These are phyloP conservation scores for Raphidocelis subcapitata DNA, from an alignment of 139 green algal species.

Conservation along the genomic window DNA sequence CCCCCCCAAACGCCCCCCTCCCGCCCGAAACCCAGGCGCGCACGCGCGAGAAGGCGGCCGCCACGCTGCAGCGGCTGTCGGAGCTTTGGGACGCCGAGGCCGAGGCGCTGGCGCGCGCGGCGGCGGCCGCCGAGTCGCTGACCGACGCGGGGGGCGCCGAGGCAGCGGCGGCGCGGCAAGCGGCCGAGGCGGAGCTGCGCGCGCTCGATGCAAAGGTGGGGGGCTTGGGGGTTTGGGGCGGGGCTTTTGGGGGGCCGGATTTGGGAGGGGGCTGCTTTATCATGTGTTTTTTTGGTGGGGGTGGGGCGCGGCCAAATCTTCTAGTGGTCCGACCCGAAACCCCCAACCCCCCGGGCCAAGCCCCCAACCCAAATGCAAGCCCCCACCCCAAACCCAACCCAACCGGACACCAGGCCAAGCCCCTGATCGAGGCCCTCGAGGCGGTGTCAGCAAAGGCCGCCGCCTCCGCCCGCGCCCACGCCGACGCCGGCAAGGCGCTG, in stretches of 20 bases:
- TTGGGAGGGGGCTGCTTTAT: neutral
- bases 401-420: constrained; percentile 5
- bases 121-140: neutral
- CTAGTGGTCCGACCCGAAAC: too few species aligned
- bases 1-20: too few species aligned
- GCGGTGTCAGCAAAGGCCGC: constrained; percentile 14
- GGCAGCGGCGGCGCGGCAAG: neutral
- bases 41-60: constrained; percentile 21
- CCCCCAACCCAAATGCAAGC: neutral
- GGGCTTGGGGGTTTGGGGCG: neutral
- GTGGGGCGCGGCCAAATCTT: too few species aligned
- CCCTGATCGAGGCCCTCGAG: constrained; percentile 11
- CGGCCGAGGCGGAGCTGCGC: neutral
- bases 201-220: neutral
- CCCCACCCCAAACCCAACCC: neutral
- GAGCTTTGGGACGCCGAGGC: constrained; percentile 18
- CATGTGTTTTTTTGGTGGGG: neutral
- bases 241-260: neutral
- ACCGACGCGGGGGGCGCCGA: neutral
- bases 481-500: constrained; percentile 8
- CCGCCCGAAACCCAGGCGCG: too few species aligned
- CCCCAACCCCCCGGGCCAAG: too few species aligned
- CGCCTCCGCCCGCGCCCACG: constrained; percentile 8
- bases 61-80: constrained; percentile 13
- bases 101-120: neutral